Evolutionary conservation across 176 grass and related monocot genomes (phyloP), one percentile per base, ranked within the genome.

Genomic region (Tuctoria greenei): DNA sequence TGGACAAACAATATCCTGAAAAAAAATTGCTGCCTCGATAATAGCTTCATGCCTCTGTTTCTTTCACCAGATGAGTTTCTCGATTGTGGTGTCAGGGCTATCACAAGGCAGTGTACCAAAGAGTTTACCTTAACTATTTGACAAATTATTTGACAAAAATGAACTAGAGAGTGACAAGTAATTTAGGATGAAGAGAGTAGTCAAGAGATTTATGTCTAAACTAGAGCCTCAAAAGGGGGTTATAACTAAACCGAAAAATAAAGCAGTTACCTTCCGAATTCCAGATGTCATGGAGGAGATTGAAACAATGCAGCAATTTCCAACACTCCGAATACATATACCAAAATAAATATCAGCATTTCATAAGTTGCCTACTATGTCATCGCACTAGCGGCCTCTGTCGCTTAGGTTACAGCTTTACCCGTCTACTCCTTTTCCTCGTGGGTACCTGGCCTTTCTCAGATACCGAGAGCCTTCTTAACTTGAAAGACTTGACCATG

Each of bases 401-500:
- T 21, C n/a, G 14, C 80, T 20, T 37, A 25, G 20, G 40, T 61
- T 76, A 75, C 73, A 69, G 10, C 6, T 83, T 87, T 58, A 50
- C 4, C 38, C 38, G 38, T 4, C 75, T 83, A 56, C 55, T 79
- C 62, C 69, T 88, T 75, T 90, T 99, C 77, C 67, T 95, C 6
- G 71, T 86, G 36, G 76, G 59, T 59, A 64, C 55, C 57, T 60
- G 64, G 21, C 8, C 47, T 21, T 62, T 45, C 61, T 84, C 44
- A 40, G 25, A 82, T 34, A 84, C 31, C 40, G 18, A 77, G 23
- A 86, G 45, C 54, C 61, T 61, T 73, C 88, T 82, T 49, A 72
- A 64, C 85, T 89, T 95, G 66, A 90, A 90, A 62, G 74, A 76
- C 73, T 88, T 86, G 49, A 84, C 80, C 91, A 98, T 94, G 74